A percentile compares a stretch with the other conserved stretches of the same genome.
These are phyloP conservation scores for Grigorovia yakushimaensis DNA, from an alignment of 805 yeast species.

Conservation along the genomic window DNA sequence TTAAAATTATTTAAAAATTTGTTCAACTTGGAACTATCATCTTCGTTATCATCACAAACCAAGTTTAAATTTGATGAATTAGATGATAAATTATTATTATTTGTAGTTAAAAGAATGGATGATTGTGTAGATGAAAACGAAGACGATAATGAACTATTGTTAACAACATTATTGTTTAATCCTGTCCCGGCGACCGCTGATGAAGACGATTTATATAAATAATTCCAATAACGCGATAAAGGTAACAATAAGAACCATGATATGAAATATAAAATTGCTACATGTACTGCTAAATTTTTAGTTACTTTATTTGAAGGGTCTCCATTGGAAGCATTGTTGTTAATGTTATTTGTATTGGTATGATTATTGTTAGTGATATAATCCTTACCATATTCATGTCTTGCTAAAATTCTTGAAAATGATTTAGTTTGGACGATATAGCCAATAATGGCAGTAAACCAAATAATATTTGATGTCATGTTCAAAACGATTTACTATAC, in stretches of 20 bases:
- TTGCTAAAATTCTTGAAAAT: constrained; percentile 15
- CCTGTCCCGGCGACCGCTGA: background rate
- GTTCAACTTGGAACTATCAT: background rate
- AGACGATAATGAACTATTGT: background rate
- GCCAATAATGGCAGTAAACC: constrained; percentile 20
- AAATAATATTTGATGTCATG: constrained; percentile 9
- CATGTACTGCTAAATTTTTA: constrained; percentile 10
- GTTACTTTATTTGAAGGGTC: background rate
- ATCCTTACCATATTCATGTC: background rate
- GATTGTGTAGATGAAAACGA: background rate
- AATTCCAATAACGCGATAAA: constrained; percentile 10
- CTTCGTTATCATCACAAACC: background rate
- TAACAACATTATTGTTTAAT: background rate
- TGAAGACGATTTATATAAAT: constrained; percentile 1
- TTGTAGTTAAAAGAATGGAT: background rate
- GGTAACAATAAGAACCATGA: constrained; percentile 21
- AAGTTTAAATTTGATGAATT: background rate
- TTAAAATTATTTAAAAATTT: background rate
- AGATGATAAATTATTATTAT: background rate
- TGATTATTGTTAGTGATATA: background rate
- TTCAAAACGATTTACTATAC: background rate
- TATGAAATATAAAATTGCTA: constrained; percentile 19
- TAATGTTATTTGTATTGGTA: background rate
- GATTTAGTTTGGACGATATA: constrained; percentile 24
- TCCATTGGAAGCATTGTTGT: background rate